Evolutionary conservation across 2,329 filamentous ascomycete species (phyloP), one percentile per base, ranked within the genome.

Genomic region (Beauveria sp.): DNA sequence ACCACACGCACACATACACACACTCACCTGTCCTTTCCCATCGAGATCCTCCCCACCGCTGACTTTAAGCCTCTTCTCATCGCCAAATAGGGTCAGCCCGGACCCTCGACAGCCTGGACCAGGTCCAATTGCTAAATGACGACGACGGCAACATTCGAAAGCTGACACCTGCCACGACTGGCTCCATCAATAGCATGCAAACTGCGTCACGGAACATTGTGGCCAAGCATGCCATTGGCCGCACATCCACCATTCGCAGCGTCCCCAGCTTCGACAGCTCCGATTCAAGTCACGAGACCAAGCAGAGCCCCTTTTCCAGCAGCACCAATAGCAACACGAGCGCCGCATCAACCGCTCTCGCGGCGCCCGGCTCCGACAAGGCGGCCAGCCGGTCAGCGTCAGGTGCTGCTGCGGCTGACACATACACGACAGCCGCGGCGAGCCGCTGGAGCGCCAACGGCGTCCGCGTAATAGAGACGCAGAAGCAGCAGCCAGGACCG

Each of bases 291-390:
- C 76, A 74, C 57, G 75, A 77, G 56, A 76, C 73, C 69, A 77
- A 76, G 64, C 79, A 79, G 66, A 84, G 82, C 62, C 76, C 74
- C 64, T 81, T 85, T 66, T 83, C 82, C 46, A 83, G 81, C 73
- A 84, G 81, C 50, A 72, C 81, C 46, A 80, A 81, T 68, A 85
- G 83, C 72, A 82, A 78, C 68, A 70, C 74, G 57, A 84, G 81
- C 72, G 76, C 73, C 59, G 71, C 74, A 48, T 83, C 81, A 59
- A 72, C 66, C 65, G 76, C 73, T 63, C 28, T 42, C 73, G 70
- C 60, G 75, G 65, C 69, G 74, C 66, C 64, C 72, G 40, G 66
- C 62, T 70, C 63, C 69, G 72, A 68, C 58, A 71, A 69, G 59
- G 28, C 50, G 9, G 20, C 48, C 38, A 34, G 38, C 40, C 57